Evolutionary conservation across 1,284 basidiomycete genomes (phyloP).

Genomic region (Laetiporus sulphureus): DNA sequence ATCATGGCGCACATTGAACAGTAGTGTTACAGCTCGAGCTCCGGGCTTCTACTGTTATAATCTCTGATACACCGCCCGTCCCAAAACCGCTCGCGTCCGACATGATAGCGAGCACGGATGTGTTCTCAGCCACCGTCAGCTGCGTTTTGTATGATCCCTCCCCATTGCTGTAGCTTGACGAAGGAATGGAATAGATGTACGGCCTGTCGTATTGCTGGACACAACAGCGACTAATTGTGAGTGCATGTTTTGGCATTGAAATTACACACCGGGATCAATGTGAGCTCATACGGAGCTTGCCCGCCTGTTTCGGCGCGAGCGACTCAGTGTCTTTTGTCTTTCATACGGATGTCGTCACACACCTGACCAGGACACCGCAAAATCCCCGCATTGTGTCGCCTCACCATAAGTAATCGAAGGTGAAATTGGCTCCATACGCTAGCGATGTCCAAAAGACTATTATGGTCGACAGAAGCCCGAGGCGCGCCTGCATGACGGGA

Average conservation of each 20-base stretch:
- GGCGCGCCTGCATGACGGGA: slow-evolving; percentile 6
- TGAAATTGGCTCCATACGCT: not conserved
- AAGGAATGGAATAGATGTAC: slow-evolving; percentile 50
- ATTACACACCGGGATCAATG: no score
- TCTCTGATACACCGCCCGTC: slow-evolving; percentile 49
- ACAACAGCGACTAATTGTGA: not conserved
- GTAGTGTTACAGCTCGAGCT: slow-evolving; percentile 49
- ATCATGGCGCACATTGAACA: not conserved
- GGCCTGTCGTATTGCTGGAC: slow-evolving; percentile 45
- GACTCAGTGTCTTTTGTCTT: no score
- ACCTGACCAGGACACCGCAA: not conserved
- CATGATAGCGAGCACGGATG: slow-evolving; percentile 54
- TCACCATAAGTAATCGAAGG: not conserved
- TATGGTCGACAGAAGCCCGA: slow-evolving; percentile 1
- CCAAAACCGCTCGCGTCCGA: slow-evolving; percentile 66
- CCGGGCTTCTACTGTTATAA: slow-evolving; percentile 43
- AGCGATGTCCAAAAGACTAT: slow-evolving; percentile 1
- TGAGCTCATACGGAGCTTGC: no score
- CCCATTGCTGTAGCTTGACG: slow-evolving; percentile 44
- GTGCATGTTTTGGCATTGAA: no score
- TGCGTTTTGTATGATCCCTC: slow-evolving; percentile 45
- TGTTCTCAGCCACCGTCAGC: slow-evolving; percentile 34
- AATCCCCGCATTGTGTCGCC: not conserved
- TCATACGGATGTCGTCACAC: not conserved
- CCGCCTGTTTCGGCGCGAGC: no score